Evolutionary conservation across 1,284 basidiomycete genomes (phyloP), one percentile per base, ranked within the genome.

Genomic region (Microstroma glucosiphilum): DNA sequence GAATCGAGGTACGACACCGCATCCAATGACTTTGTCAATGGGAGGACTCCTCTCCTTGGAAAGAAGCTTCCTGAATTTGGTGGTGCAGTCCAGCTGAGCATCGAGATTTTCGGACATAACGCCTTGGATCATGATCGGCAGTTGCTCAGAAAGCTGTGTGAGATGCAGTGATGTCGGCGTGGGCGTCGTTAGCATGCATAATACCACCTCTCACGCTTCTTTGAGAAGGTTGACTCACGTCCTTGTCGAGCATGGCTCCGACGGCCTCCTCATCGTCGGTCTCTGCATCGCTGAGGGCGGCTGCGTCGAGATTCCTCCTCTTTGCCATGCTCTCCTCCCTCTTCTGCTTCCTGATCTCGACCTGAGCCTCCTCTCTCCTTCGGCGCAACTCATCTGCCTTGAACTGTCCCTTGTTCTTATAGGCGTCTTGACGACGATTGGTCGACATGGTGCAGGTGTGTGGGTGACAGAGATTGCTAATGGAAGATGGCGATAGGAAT

Each of bases 21-120:
- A 96, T 75, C 92, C 91, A 80, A 99, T 98, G 72, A 99, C 96
- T 78, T 88, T 88, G 81, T 98, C 96, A 80, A 99, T 99, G n/a
- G 94, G 94, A 43, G 94, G 94, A 81, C 97, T 99, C 84, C 93
- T 94, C 84, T 99, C 94, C 84, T 99, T 99, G 72, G 94, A 97
- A 64, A 98, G 86, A 80, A 69, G 62, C 80, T 98, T 99, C 79
- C 96, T 88, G 85, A 98, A 98, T 83, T 92, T 96, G 75, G 82
- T 85, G 26, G 93, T 97, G 73, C 92, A 89, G 80, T 96, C 92
- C 66, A 96, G 84, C 82, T 97, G 93, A 72, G 87, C 87, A 69
- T 97, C 91, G 54, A 88, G 83, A 80, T 93, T 88, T 69, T 92
- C 89, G 60, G 91, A 92, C 82, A 96, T 94, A 55, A 97, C 92